A percentile compares a stretch with the other conserved stretches of the same genome.
phyloP scores from a whole-genome alignment of 2,329 filamentous ascomycete species.

The Trichoderma arundinaceum region DNA sequence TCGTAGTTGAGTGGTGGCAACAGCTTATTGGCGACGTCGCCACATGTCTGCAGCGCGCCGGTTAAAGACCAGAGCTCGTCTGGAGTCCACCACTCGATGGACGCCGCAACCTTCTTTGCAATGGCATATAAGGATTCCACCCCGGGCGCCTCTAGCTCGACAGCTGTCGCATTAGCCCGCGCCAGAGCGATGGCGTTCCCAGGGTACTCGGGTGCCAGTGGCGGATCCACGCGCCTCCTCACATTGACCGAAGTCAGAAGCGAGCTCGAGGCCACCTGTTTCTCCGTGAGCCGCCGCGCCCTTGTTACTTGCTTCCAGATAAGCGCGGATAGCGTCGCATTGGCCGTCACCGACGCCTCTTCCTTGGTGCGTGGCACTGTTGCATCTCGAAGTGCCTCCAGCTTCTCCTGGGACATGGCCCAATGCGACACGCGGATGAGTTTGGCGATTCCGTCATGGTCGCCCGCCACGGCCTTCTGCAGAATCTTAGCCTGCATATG shows the following conservation, averaged over 20 bases:
- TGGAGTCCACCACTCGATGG: constrained; percentile 30
- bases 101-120: constrained; percentile 29
- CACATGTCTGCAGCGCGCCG: constrained; percentile 28
- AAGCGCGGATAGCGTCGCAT: constrained; percentile 32
- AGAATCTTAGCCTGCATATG: constrained; percentile 28
- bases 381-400: constrained; percentile 27
- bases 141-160: constrained; percentile 24
- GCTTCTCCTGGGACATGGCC: constrained; percentile 25
- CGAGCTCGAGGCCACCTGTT: constrained; percentile 29
- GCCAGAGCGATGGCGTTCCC: constrained; percentile 31
- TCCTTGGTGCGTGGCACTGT: constrained; percentile 22
- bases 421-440: constrained; percentile 30
- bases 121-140: constrained; percentile 26
- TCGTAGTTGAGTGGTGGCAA: constrained; percentile 29
- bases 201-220: constrained; percentile 30
- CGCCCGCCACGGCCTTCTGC: constrained; percentile 27
- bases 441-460: constrained; percentile 26
- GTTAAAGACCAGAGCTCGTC: constrained; percentile 31
- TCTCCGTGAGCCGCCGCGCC: constrained; percentile 30
- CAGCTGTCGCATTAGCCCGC: constrained; percentile 23
- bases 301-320: constrained; percentile 31
- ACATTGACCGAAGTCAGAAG: constrained; percentile 31
- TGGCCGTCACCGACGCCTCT: constrained; percentile 23
- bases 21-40: constrained; percentile 26
- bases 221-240: constrained; percentile 31